phyloP scores from a whole-genome alignment of 257 asterid genomes.

The Solanum chiquidenum region DNA sequence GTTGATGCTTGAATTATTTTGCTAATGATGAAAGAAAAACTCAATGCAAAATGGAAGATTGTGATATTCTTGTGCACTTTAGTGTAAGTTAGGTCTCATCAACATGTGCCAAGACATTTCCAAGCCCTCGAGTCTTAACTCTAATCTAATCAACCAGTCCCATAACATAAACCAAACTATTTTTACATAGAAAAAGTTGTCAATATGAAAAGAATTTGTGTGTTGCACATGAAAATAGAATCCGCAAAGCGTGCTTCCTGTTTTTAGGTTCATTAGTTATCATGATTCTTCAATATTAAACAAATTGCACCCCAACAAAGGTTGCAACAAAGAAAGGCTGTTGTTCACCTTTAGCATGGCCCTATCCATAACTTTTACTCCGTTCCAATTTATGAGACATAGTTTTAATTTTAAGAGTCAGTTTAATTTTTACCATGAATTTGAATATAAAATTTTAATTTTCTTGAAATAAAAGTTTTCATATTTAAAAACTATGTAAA shows the following conservation, averaged over 20 bases:
- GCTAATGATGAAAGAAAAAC: not conserved
- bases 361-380: not conserved
- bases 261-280: not conserved
- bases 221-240: not conserved
- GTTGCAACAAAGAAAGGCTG: not conserved
- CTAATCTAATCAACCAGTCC: not conserved
- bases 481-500: too few species aligned
- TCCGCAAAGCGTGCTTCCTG: not conserved
- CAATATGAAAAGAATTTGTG: not conserved
- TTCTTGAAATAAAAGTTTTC: too few species aligned
- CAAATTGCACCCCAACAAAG: not conserved
- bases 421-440: too few species aligned
- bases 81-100: not conserved
- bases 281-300: not conserved
- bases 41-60: not conserved
- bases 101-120: not conserved
- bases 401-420: too few species aligned
- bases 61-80: not conserved
- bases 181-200: not conserved
- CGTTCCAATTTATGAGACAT: too few species aligned
- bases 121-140: not conserved
- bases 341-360: not conserved
- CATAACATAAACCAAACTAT: not conserved
- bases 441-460: too few species aligned
- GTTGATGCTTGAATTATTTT: not conserved